phyloP scores from a whole-genome alignment of 1,139 yeast species.

The Wickerhamomyces sp. region DNA sequence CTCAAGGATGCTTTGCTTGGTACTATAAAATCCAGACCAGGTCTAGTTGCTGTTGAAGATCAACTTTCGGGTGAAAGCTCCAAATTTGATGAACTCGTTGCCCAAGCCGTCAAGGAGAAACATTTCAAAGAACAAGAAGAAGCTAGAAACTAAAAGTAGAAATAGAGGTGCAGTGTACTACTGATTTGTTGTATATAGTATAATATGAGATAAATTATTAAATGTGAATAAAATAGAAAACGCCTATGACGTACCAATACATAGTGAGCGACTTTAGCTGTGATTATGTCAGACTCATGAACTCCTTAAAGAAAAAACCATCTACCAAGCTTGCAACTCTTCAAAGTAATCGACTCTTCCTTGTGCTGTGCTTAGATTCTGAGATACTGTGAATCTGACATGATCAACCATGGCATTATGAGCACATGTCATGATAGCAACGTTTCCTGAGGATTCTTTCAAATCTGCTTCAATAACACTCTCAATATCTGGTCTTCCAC shows the following conservation, averaged over 20 bases:
- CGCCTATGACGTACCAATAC: no score
- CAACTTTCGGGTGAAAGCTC: conserved; percentile 26
- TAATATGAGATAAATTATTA: no score
- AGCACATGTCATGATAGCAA: conserved; percentile 46
- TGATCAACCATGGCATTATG: conserved; percentile 52
- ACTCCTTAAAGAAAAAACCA: neutral
- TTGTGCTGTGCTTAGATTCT: conserved; percentile 13
- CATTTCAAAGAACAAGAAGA: neutral
- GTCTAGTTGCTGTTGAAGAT: conserved; percentile 27
- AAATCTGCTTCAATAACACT: conserved; percentile 34
- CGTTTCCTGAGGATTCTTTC: conserved; percentile 34
- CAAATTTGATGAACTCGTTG: conserved; percentile 22
- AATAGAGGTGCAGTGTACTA: neutral
- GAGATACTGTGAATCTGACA: conserved; percentile 32
- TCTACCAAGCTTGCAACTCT: conserved; percentile 1
- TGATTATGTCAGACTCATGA: neutral
- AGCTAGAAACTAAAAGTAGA: neutral
- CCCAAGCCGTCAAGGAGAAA: conserved; percentile 3
- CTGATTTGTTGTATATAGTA: no score
- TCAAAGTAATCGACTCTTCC: conserved; percentile 21
- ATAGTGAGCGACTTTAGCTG: neutral
- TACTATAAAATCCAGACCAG: conserved; percentile 26
- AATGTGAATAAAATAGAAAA: neutral
- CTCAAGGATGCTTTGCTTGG: conserved; percentile 30
- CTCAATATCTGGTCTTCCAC: conserved; percentile 44